These are phyloP conservation scores for Xylariaceae sp. DNA, from an alignment of 2,329 filamentous ascomycete species.

Conservation along the genomic window DNA sequence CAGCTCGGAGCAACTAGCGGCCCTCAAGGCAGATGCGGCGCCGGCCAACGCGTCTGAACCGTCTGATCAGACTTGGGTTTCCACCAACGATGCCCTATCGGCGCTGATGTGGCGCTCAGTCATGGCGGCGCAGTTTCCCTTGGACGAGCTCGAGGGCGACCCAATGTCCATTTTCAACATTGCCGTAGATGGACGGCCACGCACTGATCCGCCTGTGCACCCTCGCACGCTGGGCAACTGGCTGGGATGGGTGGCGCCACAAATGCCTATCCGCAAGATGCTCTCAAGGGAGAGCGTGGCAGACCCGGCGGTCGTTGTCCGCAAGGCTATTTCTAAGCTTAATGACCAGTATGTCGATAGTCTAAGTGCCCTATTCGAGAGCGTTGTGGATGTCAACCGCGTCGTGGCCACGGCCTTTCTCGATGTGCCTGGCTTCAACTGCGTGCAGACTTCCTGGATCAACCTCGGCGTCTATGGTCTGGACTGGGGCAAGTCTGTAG, in stretches of 20 bases:
- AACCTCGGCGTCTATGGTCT: conserved; percentile 44
- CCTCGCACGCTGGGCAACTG: conserved; percentile 48
- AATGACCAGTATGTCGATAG: conserved; percentile 43
- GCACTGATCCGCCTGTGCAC: conserved; percentile 45
- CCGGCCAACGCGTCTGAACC: conserved; percentile 39
- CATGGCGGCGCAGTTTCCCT: conserved; percentile 39
- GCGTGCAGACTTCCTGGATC: conserved; percentile 45
- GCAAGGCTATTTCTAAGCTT: conserved; percentile 42
- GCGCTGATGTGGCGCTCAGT: conserved; percentile 47
- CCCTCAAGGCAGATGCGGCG: conserved; percentile 43
- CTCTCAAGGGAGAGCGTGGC: conserved; percentile 39
- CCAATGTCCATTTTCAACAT: conserved; percentile 47
- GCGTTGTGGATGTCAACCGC: conserved; percentile 42
- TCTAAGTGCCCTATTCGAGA: conserved; percentile 41
- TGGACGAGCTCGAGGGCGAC: conserved; percentile 40
- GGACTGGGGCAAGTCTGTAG: conserved; percentile 43
- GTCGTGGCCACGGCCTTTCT: conserved; percentile 45
- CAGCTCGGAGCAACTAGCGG: conserved; percentile 37
- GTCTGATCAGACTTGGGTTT: conserved; percentile 38
- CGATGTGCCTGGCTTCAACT: conserved; percentile 45
- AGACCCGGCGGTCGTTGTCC: conserved; percentile 44
- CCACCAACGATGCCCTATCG: conserved; percentile 46
- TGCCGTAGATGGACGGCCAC: conserved; percentile 47
- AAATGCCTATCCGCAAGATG: conserved; percentile 41
- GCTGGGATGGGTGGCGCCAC: conserved; percentile 45